Conservation (phyloP, 768 basidiomycete genomes). For the Tylopilus vinaceipallidus region DNA sequence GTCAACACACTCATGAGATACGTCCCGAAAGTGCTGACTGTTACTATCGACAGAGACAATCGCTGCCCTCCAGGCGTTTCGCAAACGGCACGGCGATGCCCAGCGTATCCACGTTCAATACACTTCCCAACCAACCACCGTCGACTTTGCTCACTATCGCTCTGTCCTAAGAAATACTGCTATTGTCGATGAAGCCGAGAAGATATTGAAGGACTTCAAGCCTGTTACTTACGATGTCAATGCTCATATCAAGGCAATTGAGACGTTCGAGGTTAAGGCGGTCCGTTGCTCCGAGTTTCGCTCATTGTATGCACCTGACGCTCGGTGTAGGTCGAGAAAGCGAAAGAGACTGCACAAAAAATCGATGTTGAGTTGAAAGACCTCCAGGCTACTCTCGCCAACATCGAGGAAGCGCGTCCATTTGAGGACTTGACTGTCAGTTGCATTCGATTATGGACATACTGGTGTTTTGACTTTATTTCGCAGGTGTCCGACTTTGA, state of each 20-base stretch:
- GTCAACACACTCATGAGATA: conserved; percentile 34
- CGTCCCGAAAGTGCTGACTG: neutral
- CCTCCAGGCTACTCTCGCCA: conserved; percentile 88
- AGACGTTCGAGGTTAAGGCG: conserved; percentile 94
- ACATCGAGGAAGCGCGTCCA: conserved; percentile 96
- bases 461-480: neutral
- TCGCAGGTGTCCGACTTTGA: conserved; percentile 83
- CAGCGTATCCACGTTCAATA: conserved; percentile 67
- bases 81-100: conserved; percentile 91
- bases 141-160: conserved; percentile 93
- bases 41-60: conserved; percentile 67
- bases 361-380: conserved; percentile 89
- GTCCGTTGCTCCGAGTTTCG: conserved; percentile 47
- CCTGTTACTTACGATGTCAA: conserved; percentile 91
- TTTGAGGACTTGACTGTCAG: conserved; percentile 95
- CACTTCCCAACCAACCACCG: conserved; percentile 68
- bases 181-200: conserved; percentile 91
- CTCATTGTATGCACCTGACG: conserved; percentile 3
- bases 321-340: conserved; percentile 68
- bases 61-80: conserved; percentile 88
- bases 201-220: conserved; percentile 84
- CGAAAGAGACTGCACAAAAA: conserved; percentile 85
- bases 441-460: conserved; percentile 9
- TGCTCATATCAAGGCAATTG: conserved; percentile 91
- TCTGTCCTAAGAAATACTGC: conserved; percentile 88